Evolutionary conservation across 2,329 filamentous ascomycete genomes (phyloP), one percentile per base, ranked within the genome.

Genomic region (Colletotrichum sansevieriae): DNA sequence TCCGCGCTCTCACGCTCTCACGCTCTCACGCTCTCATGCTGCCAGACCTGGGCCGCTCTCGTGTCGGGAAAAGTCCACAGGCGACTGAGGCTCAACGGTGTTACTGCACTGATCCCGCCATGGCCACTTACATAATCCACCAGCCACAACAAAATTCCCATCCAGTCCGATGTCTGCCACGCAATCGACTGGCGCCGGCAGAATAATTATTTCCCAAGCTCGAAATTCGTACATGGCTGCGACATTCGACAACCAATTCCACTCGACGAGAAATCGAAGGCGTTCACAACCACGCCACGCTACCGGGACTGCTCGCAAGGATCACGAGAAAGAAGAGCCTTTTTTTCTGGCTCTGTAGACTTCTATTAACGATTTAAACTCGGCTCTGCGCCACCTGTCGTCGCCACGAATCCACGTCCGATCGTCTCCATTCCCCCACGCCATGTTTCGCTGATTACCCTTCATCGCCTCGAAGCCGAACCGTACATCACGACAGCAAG

Each of bases 151-250:
- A 1, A 29, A 29, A 7, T 29, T 29, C 7, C 29, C 29, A 29
- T 29, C 29, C 29, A 13, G 10, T 9, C 37, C 11, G 11, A 39
- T 39, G 11, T 3, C 37, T 6, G 37, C 37, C 37, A n/a, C 13
- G 7, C 9, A 25, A 25, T 35, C 12, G 6, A 5, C 18, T 37
- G 54, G 54, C 54, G 37, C n/a, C 54, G 37, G 65, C 60, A 65
- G 46, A 68, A 68, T 65, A 55, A 66, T 58, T 68, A 56, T 68
- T 60, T 68, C 65, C 39, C 43, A 49, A 60, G 39, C 62, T 67
- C 62, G 62, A 68, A 68, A 65, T 68, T 62, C 65, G 65, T 62
- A 46, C 60, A 35, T 4, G 12, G 12, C 2, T 13, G 5, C 9
- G 8, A 29, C 22, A 12, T 8, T 22, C 9, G 47, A 10, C 35